Conservation (phyloP, 2,329 filamentous ascomycete genomes). For the Zarea fungicola region DNA sequence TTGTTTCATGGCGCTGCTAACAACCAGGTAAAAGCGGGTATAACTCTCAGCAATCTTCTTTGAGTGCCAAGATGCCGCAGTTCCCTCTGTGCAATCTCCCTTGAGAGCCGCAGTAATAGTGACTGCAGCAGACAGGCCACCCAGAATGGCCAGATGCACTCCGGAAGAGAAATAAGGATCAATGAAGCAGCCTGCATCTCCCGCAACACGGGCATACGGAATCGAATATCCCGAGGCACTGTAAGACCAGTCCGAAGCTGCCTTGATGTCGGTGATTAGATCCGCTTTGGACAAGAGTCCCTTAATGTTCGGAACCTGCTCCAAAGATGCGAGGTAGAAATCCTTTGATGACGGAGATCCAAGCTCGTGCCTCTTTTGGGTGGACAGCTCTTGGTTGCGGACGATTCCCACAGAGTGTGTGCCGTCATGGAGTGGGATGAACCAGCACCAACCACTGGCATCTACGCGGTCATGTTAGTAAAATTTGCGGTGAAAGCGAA, state of each 20-base stretch:
- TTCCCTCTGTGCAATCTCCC: conserved; percentile 33
- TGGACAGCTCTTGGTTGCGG: conserved; percentile 32
- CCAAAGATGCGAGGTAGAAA: conserved; percentile 31
- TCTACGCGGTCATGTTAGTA: too few relatives aligned
- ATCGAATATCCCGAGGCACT: conserved; percentile 36
- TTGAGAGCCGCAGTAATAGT: conserved; percentile 36
- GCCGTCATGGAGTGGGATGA: conserved; percentile 44
- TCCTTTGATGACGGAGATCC: conserved; percentile 19
- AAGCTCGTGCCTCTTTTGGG: conserved; percentile 28
- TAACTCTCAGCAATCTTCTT: conserved; percentile 41
- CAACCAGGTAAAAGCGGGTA: conserved; percentile 41
- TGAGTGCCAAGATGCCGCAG: conserved; percentile 36
- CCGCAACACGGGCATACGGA: conserved; percentile 35
- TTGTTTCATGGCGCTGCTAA: conserved; percentile 27
- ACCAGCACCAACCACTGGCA: conserved; percentile 45
- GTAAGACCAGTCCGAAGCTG: conserved; percentile 46
- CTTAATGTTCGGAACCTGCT: conserved; percentile 26
- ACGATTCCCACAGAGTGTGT: conserved; percentile 40
- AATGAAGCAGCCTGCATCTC: conserved; percentile 45
- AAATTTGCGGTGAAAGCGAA: too few relatives aligned
- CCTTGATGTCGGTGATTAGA: conserved; percentile 32
- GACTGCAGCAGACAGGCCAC: conserved; percentile 39
- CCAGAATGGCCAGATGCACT: conserved; percentile 38
- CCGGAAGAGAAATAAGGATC: conserved; percentile 45
- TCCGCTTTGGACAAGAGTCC: conserved; percentile 27